phyloP scores from a whole-genome alignment of 176 grass and related monocot genomes.

The Juncus effusus region DNA sequence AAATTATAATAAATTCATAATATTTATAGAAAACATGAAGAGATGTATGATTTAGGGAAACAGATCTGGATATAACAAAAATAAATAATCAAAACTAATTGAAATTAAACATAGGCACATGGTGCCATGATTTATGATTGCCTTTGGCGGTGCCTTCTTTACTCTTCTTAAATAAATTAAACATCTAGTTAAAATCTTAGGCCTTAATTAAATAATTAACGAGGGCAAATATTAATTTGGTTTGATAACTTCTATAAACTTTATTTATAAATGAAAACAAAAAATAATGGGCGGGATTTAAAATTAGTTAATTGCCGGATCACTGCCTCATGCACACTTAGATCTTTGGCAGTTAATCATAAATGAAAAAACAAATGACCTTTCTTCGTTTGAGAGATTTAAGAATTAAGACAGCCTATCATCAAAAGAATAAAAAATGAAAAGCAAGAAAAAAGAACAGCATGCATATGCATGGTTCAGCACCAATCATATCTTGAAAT shows the following conservation, averaged over 20 bases:
- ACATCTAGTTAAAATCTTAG: too few species aligned
- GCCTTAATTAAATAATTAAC: too few species aligned
- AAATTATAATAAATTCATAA: not conserved
- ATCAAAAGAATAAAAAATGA: not conserved
- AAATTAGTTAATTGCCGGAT: not conserved
- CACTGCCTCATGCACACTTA: constrained; percentile 1
- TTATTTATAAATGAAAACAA: too few species aligned
- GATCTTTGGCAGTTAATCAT: not conserved
- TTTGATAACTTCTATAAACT: too few species aligned
- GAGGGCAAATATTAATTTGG: too few species aligned
- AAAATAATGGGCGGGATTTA: not conserved
- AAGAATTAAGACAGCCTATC: not conserved
- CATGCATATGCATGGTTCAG: not conserved
- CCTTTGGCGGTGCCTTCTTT: constrained; percentile 2
- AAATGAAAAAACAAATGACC: constrained; percentile 24
- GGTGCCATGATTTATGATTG: constrained; percentile 18
- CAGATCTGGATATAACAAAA: not conserved
- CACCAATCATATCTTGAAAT: constrained; percentile 23
- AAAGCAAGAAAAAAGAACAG: too few species aligned
- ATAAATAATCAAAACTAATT: constrained; percentile 4
- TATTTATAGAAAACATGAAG: not conserved
- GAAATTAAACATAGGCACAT: constrained; percentile 19
- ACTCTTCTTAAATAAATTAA: not conserved
- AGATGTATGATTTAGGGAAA: constrained; percentile 1
- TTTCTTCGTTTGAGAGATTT: not conserved